A percentile compares a stretch with the other conserved stretches of the same genome.
Evolutionary conservation across 148 eudicot genomes (phyloP).

Genomic region (Camellia japonica): DNA sequence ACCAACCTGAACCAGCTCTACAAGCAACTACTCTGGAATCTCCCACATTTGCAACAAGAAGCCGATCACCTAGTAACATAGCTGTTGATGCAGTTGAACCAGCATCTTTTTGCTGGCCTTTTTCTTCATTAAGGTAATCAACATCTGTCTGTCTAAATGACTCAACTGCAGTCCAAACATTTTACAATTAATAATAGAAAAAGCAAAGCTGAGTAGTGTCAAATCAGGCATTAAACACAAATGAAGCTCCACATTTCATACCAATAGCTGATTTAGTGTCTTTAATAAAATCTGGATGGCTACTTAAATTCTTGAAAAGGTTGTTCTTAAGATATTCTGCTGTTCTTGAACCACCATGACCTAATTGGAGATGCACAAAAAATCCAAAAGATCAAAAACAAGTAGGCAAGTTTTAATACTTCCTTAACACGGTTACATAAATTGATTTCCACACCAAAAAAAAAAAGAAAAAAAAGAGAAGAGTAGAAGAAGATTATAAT

Average conservation of each 20-base stretch:
- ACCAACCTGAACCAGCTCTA: slow-evolving; percentile 68
- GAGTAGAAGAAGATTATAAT: background rate
- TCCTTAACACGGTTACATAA: background rate
- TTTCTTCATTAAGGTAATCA: slow-evolving; percentile 57
- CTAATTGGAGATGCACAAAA: slow-evolving; percentile 25
- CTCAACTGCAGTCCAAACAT: slow-evolving; percentile 44
- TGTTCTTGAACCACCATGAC: slow-evolving; percentile 79
- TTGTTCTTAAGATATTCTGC: slow-evolving; percentile 82
- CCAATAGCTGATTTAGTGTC: slow-evolving; percentile 80
- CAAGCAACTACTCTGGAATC: slow-evolving; percentile 79
- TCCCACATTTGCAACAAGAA: slow-evolving; percentile 84
- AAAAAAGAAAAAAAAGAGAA: background rate
- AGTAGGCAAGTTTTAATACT: background rate
- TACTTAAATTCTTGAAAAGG: slow-evolving; percentile 64
- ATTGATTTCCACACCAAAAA: background rate
- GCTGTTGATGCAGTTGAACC: slow-evolving; percentile 91
- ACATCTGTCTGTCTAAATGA: slow-evolving; percentile 66
- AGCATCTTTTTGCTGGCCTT: slow-evolving; percentile 63
- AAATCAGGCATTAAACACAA: background rate
- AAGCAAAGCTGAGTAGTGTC: background rate
- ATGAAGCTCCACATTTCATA: slow-evolving; percentile 20
- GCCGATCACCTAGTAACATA: slow-evolving; percentile 50
- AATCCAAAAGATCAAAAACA: background rate
- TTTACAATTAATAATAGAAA: slow-evolving; percentile 5
- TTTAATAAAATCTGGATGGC: slow-evolving; percentile 65